A percentile compares a stretch with the other conserved stretches of the same genome.
These are phyloP conservation scores for Euryodendron excelsum DNA, from an alignment of 148 eudicot species.

Conservation along the genomic window DNA sequence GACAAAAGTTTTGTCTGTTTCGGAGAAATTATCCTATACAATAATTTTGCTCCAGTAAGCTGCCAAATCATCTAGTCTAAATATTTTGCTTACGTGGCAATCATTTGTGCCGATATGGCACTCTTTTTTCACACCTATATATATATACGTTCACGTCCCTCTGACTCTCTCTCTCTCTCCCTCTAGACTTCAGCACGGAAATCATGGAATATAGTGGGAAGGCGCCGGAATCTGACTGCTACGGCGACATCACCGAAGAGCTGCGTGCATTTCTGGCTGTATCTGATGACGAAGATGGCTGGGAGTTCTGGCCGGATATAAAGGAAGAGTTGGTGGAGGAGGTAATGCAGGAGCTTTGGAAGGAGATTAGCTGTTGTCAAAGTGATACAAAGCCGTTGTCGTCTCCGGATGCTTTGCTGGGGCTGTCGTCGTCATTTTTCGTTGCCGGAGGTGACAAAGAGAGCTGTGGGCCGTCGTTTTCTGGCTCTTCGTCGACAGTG, in stretches of 20 bases:
- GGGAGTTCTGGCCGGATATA: not conserved
- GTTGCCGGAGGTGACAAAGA: conserved; percentile 5
- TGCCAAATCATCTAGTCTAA: too few relatives aligned
- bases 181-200: conserved; percentile 1
- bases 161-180: not conserved
- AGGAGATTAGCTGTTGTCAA: conserved; percentile 12
- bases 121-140: too few relatives aligned
- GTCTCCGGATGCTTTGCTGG: conserved; percentile 5
- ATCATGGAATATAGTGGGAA: conserved; percentile 7
- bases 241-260: not conserved
- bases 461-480: conserved; percentile 16
- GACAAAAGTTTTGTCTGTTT: too few relatives aligned
- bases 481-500: conserved; percentile 12
- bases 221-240: conserved; percentile 3
- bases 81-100: too few relatives aligned
- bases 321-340: conserved; percentile 23
- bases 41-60: too few relatives aligned
- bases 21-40: too few relatives aligned
- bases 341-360: conserved; percentile 20
- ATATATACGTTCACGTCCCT: too few relatives aligned
- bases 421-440: not conserved
- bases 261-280: not conserved
- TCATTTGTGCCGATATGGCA: too few relatives aligned
- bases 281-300: not conserved
- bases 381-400: not conserved